A percentile compares a stretch with the other conserved stretches of the same genome.
Conservation (phyloP, 2,329 filamentous ascomycete species). For the Fusarium albidum region DNA sequence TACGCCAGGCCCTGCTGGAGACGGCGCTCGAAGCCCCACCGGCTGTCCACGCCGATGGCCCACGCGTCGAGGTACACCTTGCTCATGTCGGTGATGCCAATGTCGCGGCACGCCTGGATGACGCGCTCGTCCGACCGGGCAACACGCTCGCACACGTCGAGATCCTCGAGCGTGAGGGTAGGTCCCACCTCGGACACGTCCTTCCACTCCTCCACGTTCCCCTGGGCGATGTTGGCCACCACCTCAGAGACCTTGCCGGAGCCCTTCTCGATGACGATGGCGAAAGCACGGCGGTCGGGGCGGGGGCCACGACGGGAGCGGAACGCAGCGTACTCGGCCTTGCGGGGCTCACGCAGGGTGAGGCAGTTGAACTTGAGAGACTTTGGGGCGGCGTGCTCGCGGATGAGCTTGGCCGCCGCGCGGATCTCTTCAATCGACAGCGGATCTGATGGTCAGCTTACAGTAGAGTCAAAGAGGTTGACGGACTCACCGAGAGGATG, state of each 20-base stretch:
- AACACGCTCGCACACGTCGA: slow-evolving; percentile 76
- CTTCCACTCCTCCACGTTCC: slow-evolving; percentile 54
- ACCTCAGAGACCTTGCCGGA: slow-evolving; percentile 56
- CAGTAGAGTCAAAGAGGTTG: background rate
- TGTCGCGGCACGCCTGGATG: slow-evolving; percentile 77
- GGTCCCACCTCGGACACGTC: slow-evolving; percentile 56
- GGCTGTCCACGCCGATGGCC: slow-evolving; percentile 84
- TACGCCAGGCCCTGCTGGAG: slow-evolving; percentile 86
- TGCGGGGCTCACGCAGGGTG: slow-evolving; percentile 71
- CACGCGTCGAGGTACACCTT: slow-evolving; percentile 87
- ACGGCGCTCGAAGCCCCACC: slow-evolving; percentile 75
- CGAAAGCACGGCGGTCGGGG: slow-evolving; percentile 58
- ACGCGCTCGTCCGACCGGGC: slow-evolving; percentile 75
- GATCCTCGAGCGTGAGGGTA: slow-evolving; percentile 78
- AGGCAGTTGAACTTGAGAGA: slow-evolving; percentile 66
- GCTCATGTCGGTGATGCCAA: slow-evolving; percentile 82
- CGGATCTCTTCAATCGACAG: slow-evolving; percentile 64
- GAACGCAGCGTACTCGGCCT: slow-evolving; percentile 69
- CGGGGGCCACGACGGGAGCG: slow-evolving; percentile 58
- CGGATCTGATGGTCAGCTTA: slow-evolving; percentile 50
- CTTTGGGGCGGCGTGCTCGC: slow-evolving; percentile 46
- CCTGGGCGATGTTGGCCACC: slow-evolving; percentile 57
- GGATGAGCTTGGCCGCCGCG: slow-evolving; percentile 57
- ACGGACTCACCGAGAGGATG: slow-evolving; percentile 48
- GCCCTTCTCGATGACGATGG: slow-evolving; percentile 56